Percentiles rank a stretch among this genome's conserved stretches.
phyloP scores from a whole-genome alignment of 306 rosid species.

The Cicer chorassanicum region DNA sequence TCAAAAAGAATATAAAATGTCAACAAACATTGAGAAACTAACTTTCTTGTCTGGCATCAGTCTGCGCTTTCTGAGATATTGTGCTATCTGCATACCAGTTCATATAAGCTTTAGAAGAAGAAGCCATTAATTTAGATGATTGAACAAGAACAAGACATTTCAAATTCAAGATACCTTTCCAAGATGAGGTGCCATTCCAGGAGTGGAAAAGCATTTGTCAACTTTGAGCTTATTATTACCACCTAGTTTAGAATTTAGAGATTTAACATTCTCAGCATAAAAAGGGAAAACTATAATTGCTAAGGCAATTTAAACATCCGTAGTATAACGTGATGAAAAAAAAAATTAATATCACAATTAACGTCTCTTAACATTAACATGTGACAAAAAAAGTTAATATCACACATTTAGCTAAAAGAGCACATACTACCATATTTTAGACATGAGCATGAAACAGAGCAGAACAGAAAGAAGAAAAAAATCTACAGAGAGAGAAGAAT shows the following conservation, averaged over 20 bases:
- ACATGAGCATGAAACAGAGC: not conserved
- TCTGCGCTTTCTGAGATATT: constrained; percentile 91
- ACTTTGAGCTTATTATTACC: constrained; percentile 82
- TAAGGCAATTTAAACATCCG: constrained; percentile 3
- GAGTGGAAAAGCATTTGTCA: constrained; percentile 97
- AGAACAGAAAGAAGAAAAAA: not conserved
- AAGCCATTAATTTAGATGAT: constrained; percentile 35
- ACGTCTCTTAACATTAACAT: constrained; percentile 6
- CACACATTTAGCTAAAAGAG: constrained; percentile 11
- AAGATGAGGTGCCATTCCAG: constrained; percentile 91
- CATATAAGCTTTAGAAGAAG: constrained; percentile 42
- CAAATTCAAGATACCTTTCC: constrained; percentile 69
- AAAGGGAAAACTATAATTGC: constrained; percentile 2
- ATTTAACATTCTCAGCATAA: constrained; percentile 26
- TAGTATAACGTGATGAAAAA: not conserved
- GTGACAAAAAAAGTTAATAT: constrained; percentile 1
- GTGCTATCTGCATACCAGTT: constrained; percentile 77
- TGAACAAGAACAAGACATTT: constrained; percentile 25
- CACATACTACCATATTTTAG: constrained; percentile 2
- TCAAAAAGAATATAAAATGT: constrained; percentile 39
- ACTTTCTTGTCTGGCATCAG: constrained; percentile 96
- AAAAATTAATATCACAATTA: too few species aligned
- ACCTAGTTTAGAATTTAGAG: constrained; percentile 46
- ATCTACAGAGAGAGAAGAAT: constrained; percentile 10
- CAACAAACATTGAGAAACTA: constrained; percentile 49